A percentile compares a stretch with the other conserved stretches of the same genome.
Evolutionary conservation across 2,329 filamentous ascomycete genomes (phyloP).

Genomic region (Colletotrichum sojae): DNA sequence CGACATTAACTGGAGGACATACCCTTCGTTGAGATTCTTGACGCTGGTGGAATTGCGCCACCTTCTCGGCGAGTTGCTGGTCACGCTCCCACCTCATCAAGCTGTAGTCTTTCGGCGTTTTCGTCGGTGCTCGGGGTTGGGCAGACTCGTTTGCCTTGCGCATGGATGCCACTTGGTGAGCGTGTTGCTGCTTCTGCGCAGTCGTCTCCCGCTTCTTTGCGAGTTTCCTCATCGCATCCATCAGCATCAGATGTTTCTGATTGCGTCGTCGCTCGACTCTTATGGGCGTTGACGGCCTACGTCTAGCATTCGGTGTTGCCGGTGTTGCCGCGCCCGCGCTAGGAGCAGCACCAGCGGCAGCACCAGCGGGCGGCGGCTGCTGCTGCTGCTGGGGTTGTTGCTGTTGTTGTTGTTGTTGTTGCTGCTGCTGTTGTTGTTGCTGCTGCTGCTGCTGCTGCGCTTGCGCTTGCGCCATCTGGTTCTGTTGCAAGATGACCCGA

Average conservation of each 20-base stretch:
- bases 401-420: conserved; percentile 65
- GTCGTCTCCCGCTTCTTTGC: conserved; percentile 93
- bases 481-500: conserved; percentile 66
- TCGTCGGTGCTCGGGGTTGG: conserved; percentile 65
- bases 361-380: conserved; percentile 55
- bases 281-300: conserved; percentile 83
- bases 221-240: conserved; percentile 95
- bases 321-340: conserved; percentile 53
- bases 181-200: conserved; percentile 89
- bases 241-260: conserved; percentile 87
- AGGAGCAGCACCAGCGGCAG: conserved; percentile 59
- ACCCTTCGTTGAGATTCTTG: conserved; percentile 73
- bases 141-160: conserved; percentile 82
- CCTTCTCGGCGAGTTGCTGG: conserved; percentile 73
- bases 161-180: conserved; percentile 80
- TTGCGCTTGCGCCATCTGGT: conserved; percentile 61
- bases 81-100: conserved; percentile 90
- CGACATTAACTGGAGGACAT: conserved; percentile 49
- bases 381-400: conserved; percentile 63
- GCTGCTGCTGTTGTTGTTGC: conserved; percentile 55
- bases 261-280: conserved; percentile 90
- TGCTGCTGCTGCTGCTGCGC: conserved; percentile 67
- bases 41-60: conserved; percentile 69
- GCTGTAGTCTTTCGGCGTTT: conserved; percentile 93
- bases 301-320: conserved; percentile 67